A percentile compares a stretch with the other conserved stretches of the same genome.
These are phyloP conservation scores for Sporothrix curviconia DNA, from an alignment of 2,329 filamentous ascomycete genomes.

Conservation along the genomic window DNA sequence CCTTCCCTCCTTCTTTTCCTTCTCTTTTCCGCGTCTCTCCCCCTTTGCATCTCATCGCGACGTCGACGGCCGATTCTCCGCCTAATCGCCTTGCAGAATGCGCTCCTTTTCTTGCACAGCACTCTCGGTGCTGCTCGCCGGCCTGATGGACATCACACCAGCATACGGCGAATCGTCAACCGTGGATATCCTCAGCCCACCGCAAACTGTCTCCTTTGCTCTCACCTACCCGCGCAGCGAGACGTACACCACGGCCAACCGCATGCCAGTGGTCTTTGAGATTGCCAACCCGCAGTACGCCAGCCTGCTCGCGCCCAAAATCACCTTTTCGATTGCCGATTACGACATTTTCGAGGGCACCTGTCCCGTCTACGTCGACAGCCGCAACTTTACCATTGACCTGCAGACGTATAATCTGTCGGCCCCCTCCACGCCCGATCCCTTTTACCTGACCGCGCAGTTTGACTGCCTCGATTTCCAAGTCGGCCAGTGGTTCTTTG, in stretches of 20 bases:
- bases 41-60: not conserved
- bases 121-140: not conserved
- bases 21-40: not conserved
- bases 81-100: not conserved
- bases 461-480: not conserved
- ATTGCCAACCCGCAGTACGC: not conserved
- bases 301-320: not conserved
- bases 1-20: too few species aligned
- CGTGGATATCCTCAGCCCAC: not conserved
- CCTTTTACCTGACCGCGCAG: not conserved
- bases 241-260: not conserved
- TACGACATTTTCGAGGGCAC: not conserved
- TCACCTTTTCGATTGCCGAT: not conserved
- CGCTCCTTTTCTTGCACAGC: not conserved
- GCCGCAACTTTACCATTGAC: not conserved
- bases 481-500: not conserved
- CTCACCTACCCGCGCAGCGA: conserved; percentile 1
- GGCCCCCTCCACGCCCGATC: not conserved
- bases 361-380: not conserved
- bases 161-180: not conserved
- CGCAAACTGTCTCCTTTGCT: not conserved
- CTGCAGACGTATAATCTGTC: not conserved
- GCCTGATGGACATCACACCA: not conserved
- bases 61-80: not conserved
- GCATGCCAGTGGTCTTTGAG: not conserved